Percentiles rank a stretch among this genome's conserved stretches.
These are phyloP conservation scores for Vigna radiata DNA, from an alignment of 306 rosid species.

Conservation along the genomic window DNA sequence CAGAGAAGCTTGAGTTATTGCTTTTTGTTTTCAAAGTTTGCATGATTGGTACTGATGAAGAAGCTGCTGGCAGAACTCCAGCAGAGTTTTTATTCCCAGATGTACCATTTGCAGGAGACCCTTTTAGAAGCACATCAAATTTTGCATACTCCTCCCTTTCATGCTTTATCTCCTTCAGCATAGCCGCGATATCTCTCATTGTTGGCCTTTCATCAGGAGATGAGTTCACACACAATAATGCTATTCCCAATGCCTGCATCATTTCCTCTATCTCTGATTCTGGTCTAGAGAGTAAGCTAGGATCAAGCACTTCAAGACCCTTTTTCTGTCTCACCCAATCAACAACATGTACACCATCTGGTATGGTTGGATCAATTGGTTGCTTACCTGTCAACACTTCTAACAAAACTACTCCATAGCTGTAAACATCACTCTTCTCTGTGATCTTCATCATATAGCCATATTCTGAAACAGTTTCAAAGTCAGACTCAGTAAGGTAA, in stretches of 20 bases:
- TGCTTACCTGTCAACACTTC: slow-evolving; percentile 96
- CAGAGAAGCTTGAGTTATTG: slow-evolving; percentile 74
- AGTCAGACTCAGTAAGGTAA: slow-evolving; percentile 3
- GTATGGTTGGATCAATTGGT: slow-evolving; percentile 97
- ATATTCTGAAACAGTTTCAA: slow-evolving; percentile 64
- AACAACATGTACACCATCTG: slow-evolving; percentile 84
- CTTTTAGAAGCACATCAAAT: slow-evolving; percentile 82
- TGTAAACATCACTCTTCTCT: slow-evolving; percentile 74
- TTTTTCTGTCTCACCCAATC: slow-evolving; percentile 90
- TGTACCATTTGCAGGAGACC: slow-evolving; percentile 58
- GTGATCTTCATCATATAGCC: slow-evolving; percentile 92
- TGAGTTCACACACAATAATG: slow-evolving; percentile 81
- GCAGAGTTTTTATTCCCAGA: slow-evolving; percentile 42
- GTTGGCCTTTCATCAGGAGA: slow-evolving; percentile 90
- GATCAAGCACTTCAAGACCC: slow-evolving; percentile 78
- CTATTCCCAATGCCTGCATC: slow-evolving; percentile 91
- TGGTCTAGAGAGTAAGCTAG: slow-evolving; percentile 67
- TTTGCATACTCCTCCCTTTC: slow-evolving; percentile 91
- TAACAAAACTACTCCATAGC: slow-evolving; percentile 80
- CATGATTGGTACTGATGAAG: slow-evolving; percentile 61
- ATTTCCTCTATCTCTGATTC: slow-evolving; percentile 87
- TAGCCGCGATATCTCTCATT: slow-evolving; percentile 91
- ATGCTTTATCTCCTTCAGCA: slow-evolving; percentile 85
- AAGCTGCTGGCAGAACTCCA: slow-evolving; percentile 65
- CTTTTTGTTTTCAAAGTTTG: slow-evolving; percentile 62